These are phyloP conservation scores for Ceratocystiopsis minuta DNA, from an alignment of 2,329 filamentous ascomycete genomes.

Conservation along the genomic window DNA sequence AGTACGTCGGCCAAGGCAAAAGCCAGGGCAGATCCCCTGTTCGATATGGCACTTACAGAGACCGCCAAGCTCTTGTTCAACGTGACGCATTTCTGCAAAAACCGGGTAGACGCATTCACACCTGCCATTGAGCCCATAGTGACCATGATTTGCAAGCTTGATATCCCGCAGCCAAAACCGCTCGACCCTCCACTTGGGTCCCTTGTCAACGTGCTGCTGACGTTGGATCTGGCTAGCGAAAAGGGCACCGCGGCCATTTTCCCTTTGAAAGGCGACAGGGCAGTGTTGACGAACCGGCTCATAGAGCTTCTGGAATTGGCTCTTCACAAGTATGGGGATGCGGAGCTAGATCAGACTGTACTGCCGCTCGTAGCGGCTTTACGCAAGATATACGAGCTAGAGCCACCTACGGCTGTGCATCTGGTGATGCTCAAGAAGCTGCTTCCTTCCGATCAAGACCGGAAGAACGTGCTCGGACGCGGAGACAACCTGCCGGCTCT, in stretches of 20 bases:
- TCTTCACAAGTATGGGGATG: conserved; percentile 42
- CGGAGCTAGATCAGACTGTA: conserved; percentile 53
- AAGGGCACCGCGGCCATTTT: conserved; percentile 41
- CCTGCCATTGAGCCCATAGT: conserved; percentile 52
- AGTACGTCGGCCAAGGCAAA: conserved; percentile 8
- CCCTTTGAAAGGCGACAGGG: conserved; percentile 37
- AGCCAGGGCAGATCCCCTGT: conserved; percentile 34
- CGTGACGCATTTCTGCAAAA: conserved; percentile 55
- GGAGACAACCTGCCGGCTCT: conserved; percentile 57
- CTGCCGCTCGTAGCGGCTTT: conserved; percentile 61
- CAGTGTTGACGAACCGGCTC: conserved; percentile 43
- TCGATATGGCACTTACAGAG: conserved; percentile 65
- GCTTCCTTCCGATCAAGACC: conserved; percentile 60
- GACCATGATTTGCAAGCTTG: conserved; percentile 43
- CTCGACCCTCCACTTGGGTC: conserved; percentile 54
- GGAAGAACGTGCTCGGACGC: conserved; percentile 58
- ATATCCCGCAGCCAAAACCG: conserved; percentile 42
- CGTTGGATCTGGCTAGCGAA: conserved; percentile 48
- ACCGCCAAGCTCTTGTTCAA: conserved; percentile 84
- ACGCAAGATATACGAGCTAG: conserved; percentile 50
- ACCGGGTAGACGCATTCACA: conserved; percentile 43
- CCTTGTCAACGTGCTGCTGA: conserved; percentile 65
- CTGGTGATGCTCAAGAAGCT: conserved; percentile 46
- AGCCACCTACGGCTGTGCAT: conserved; percentile 39
- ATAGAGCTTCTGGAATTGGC: conserved; percentile 52